A percentile compares a stretch with the other conserved stretches of the same genome.
Evolutionary conservation across 495 filamentous ascomycete species (phyloP).

Genomic region (Bryoglossum gracile): DNA sequence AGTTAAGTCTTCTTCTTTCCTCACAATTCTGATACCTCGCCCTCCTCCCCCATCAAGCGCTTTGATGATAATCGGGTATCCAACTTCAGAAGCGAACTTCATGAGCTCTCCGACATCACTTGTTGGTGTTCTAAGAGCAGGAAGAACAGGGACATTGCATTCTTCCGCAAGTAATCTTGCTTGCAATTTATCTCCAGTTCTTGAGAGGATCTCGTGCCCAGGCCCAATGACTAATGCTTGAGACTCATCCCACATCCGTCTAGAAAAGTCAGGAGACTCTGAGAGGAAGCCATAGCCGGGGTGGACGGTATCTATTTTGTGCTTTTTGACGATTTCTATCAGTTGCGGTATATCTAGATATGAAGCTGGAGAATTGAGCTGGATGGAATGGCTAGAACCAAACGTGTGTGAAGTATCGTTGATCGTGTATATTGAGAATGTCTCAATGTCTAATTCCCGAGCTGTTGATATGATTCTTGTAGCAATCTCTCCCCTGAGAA

Average conservation of each 20-base stretch:
- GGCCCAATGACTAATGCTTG: slow-evolving; percentile 47
- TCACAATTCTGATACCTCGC: slow-evolving; percentile 42
- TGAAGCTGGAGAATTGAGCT: slow-evolving; percentile 40
- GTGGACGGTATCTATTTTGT: slow-evolving; percentile 50
- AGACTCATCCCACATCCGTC: slow-evolving; percentile 43
- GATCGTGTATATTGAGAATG: slow-evolving; percentile 44
- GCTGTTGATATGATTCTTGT: slow-evolving; percentile 50
- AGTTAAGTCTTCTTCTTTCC: slow-evolving; percentile 32
- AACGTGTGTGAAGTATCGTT: slow-evolving; percentile 47
- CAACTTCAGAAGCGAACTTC: slow-evolving; percentile 36
- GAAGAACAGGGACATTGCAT: slow-evolving; percentile 47
- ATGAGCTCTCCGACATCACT: slow-evolving; percentile 31
- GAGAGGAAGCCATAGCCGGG: slow-evolving; percentile 59
- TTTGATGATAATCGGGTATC: slow-evolving; percentile 54
- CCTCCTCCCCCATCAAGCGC: slow-evolving; percentile 48
- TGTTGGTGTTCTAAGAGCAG: slow-evolving; percentile 40
- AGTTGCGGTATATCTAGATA: slow-evolving; percentile 46
- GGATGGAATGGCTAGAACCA: slow-evolving; percentile 38
- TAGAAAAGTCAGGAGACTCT: slow-evolving; percentile 48
- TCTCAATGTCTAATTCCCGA: slow-evolving; percentile 47
- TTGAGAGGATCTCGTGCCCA: slow-evolving; percentile 40
- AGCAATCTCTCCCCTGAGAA: slow-evolving; percentile 52
- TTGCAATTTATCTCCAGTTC: slow-evolving; percentile 51
- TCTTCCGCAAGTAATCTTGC: slow-evolving; percentile 46
- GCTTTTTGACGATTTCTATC: slow-evolving; percentile 37